Base-by-base conservation (phyloP, 352 stramenopile genomes). In the Phytopythium delawarense region DNA sequence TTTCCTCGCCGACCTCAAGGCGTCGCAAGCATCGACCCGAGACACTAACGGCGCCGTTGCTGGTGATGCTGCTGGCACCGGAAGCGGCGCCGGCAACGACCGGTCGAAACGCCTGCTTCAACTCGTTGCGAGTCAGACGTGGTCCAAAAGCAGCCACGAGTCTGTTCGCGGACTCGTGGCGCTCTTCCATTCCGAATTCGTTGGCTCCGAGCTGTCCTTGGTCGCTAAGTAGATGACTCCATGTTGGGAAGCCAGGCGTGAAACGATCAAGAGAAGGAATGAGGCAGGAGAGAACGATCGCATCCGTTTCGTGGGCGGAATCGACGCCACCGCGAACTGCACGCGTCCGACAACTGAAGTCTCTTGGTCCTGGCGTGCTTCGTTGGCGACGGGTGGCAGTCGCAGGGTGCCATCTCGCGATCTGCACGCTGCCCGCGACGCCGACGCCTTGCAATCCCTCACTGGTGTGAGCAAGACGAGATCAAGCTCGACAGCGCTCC, bases 1-100 rank as follows among this genome's bases (percentile, higher is more conserved):
- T 3, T 78, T 78, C 16, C 62, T 91, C 2, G 32, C 42, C 7
- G 67, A 71, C 3, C 45, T 91, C 0, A 87, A 75, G 54, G 11
- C 56, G 20, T 65, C 45, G 40, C 46, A 45, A 25, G 23, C 40
- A 28, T n/a, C 40, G 4, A 18, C 4, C 40, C 37, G 23, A 37
- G 25, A 13, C 25, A 12, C 16, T 34, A 35, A 25, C n/a, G 30
- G 30, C 6, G 13, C n/a, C 40, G 48, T 32, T 9, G 16, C n/a
- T 4, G 8, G 9, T n/a, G 20, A 30, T 44, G 21, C 34, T 11
- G 32, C n/a, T 39, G 51, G n/a, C 20, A 46, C 51, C 6, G 35
- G n/a, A 59, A 59, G 53, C 53, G 53, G 13, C 34, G 53, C 53
- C 6, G 2, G 11, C 23, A 59, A 59, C 21, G 53, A 20, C 21